phyloP scores from a whole-genome alignment of 257 asterid species.

The Solanum appendiculatum region DNA sequence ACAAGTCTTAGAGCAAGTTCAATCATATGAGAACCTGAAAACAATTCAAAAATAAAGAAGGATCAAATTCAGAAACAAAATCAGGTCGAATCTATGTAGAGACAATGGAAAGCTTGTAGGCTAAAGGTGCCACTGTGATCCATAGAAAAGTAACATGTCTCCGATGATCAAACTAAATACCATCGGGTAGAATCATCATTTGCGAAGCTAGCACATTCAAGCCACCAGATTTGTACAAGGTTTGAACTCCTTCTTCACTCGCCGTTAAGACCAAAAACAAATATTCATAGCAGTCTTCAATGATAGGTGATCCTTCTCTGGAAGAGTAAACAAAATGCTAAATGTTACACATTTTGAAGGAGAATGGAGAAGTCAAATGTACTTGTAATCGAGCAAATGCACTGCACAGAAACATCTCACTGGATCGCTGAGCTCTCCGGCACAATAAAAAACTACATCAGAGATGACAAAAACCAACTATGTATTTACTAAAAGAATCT shows the following conservation, averaged over 20 bases:
- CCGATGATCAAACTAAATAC: slow-evolving; percentile 19
- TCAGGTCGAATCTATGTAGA: slow-evolving; percentile 2
- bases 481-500: neutral
- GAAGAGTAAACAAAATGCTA: slow-evolving; percentile 10
- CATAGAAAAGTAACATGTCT: neutral
- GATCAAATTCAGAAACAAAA: neutral
- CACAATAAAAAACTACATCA: neutral
- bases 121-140: neutral
- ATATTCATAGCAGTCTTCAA: slow-evolving; percentile 71
- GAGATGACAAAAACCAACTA: neutral
- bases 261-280: slow-evolving; percentile 51
- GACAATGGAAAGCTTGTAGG: neutral
- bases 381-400: neutral
- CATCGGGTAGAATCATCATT: slow-evolving; percentile 52
- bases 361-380: neutral
- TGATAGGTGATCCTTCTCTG: slow-evolving; percentile 43
- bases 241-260: slow-evolving; percentile 40
- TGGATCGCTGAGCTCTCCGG: neutral
- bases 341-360: neutral
- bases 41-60: neutral
- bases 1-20: slow-evolving; percentile 65
- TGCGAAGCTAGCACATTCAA: slow-evolving; percentile 49
- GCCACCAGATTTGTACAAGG: slow-evolving; percentile 58
- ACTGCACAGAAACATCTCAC: neutral
- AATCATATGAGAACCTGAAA: slow-evolving; percentile 46